These are phyloP conservation scores for Pseudocercospora eumusae DNA, from an alignment of 2,329 filamentous ascomycete genomes.

Conservation along the genomic window DNA sequence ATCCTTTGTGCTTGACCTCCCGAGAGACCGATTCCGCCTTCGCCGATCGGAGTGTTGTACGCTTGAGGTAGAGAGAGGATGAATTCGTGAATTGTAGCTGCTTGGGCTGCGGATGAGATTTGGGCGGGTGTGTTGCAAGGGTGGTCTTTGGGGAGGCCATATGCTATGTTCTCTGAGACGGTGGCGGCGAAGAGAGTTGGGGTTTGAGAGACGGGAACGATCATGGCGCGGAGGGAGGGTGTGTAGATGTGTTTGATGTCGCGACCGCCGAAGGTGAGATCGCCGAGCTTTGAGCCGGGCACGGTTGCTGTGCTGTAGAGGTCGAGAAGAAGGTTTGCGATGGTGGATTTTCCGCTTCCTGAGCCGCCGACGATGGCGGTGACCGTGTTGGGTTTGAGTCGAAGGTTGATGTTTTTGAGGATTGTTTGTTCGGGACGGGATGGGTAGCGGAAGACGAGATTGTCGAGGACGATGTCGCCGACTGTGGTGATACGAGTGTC, in stretches of 20 bases:
- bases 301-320: conserved; percentile 67
- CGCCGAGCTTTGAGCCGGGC: conserved; percentile 33
- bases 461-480: conserved; percentile 60
- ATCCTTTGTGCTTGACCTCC: conserved; percentile 83
- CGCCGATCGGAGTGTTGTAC: conserved; percentile 73
- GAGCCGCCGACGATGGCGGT: conserved; percentile 81
- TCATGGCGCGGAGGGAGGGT: conserved; percentile 58
- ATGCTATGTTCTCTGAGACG: conserved; percentile 78
- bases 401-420: conserved; percentile 66
- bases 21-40: conserved; percentile 71
- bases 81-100: conserved; percentile 74
- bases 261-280: conserved; percentile 61
- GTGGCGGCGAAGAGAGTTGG: conserved; percentile 77
- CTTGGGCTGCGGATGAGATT: conserved; percentile 54
- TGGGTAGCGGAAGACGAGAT: conserved; percentile 73
- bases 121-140: conserved; percentile 48
- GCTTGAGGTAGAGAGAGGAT: conserved; percentile 69
- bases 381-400: conserved; percentile 63
- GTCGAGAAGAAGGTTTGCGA: conserved; percentile 72
- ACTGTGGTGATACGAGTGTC: conserved; percentile 46
- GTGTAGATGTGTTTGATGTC: conserved; percentile 63
- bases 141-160: conserved; percentile 65
- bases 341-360: conserved; percentile 88
- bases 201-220: conserved; percentile 69
- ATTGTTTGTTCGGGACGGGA: conserved; percentile 55